Conservation (phyloP, 2,329 filamentous ascomycete species). For the Epichloe glyceriae region DNA sequence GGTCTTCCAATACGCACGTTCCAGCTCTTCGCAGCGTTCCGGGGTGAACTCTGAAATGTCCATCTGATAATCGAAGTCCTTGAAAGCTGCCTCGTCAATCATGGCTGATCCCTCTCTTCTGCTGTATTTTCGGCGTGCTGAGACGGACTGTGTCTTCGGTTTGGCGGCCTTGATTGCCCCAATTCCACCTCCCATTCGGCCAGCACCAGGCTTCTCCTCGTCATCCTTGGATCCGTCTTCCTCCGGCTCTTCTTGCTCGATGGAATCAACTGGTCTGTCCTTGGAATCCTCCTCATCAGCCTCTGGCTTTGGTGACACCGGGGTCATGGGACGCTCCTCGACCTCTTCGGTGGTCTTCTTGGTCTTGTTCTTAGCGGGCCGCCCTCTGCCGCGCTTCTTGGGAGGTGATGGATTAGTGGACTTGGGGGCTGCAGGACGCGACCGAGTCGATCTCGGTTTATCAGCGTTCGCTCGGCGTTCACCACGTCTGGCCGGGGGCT, state of each 20-base stretch:
- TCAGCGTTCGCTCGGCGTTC: slow-evolving; percentile 56
- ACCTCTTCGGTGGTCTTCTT: slow-evolving; percentile 27
- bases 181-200: slow-evolving; percentile 29
- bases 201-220: slow-evolving; percentile 26
- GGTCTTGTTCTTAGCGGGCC: slow-evolving; percentile 24
- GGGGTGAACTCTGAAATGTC: slow-evolving; percentile 78
- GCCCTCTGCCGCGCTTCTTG: slow-evolving; percentile 28
- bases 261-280: slow-evolving; percentile 30
- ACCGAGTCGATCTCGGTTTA: slow-evolving; percentile 31
- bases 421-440: slow-evolving; percentile 23
- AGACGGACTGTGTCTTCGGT: slow-evolving; percentile 59
- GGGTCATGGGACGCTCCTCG: slow-evolving; percentile 45
- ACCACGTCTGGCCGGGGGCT: slow-evolving; percentile 82
- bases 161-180: slow-evolving; percentile 37
- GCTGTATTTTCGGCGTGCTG: slow-evolving; percentile 77
- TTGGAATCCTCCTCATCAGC: slow-evolving; percentile 15
- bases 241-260: slow-evolving; percentile 32
- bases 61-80: slow-evolving; percentile 81
- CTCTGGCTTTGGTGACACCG: slow-evolving; percentile 38
- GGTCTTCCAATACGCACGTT: slow-evolving; percentile 94
- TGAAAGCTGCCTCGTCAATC: slow-evolving; percentile 83
- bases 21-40: slow-evolving; percentile 87
- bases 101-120: slow-evolving; percentile 63
- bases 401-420: slow-evolving; percentile 19
- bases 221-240: slow-evolving; percentile 26